A percentile compares a stretch with the other conserved stretches of the same genome.
Evolutionary conservation across 495 filamentous ascomycete species (phyloP).

Genomic region (Cladorrhinum samala): DNA sequence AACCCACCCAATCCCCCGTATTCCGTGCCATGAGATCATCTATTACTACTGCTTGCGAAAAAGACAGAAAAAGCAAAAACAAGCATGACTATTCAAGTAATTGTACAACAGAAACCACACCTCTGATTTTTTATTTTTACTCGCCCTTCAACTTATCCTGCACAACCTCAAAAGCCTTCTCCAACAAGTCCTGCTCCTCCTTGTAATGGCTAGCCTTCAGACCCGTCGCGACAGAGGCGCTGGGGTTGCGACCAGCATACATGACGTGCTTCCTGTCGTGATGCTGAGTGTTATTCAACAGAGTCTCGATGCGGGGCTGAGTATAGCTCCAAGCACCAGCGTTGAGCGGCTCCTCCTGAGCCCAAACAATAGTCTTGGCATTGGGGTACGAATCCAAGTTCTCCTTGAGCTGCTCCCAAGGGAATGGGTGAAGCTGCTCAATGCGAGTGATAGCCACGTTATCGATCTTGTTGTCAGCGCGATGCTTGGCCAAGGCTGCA

Average conservation of each 20-base stretch:
- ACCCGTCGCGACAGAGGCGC: constrained; percentile 87
- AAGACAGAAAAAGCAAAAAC: background rate
- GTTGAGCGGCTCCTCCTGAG: constrained; percentile 95
- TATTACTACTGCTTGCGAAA: background rate
- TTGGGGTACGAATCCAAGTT: constrained; percentile 96
- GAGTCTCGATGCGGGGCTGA: constrained; percentile 91
- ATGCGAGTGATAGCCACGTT: constrained; percentile 90
- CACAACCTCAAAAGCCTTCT: constrained; percentile 58
- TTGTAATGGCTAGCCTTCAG: constrained; percentile 81
- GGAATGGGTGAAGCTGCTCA: constrained; percentile 98
- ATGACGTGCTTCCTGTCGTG: constrained; percentile 92
- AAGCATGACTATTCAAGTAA: background rate
- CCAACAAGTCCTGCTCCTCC: constrained; percentile 87
- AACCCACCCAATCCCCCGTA: background rate
- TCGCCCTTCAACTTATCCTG: constrained; percentile 70
- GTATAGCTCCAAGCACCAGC: constrained; percentile 92
- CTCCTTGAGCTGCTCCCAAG: constrained; percentile 90
- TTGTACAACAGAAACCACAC: background rate
- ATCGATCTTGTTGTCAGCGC: constrained; percentile 72
- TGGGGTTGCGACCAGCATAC: constrained; percentile 89
- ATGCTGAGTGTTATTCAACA: constrained; percentile 83
- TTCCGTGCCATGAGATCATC: background rate
- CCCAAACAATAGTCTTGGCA: constrained; percentile 92
- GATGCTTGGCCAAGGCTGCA: constrained; percentile 82
- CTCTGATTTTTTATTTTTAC: constrained; percentile 29